Evolutionary conservation across 192 early-diverging fungal species (phyloP), one percentile per base, ranked within the genome.

Genomic region (Coemansia sp.): DNA sequence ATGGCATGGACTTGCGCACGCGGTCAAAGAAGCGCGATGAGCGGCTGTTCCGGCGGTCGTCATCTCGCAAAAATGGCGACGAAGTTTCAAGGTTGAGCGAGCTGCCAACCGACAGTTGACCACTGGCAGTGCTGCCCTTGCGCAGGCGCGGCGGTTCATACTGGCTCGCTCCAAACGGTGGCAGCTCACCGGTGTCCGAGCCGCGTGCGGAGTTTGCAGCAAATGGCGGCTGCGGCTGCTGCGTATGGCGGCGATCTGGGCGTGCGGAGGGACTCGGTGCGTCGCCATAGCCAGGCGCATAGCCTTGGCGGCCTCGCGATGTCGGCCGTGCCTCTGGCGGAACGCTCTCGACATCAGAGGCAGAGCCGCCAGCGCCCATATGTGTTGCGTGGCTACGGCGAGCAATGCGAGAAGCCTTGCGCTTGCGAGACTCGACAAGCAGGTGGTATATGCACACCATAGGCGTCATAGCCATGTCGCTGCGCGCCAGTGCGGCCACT

Each of bases 1-100:
- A 80, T n/a, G 77, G 77, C 68, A 80, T 70, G 19, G 77, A 80
- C 43, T 80, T 80, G 62, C 77, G 77, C 21, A 80, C 62, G 10
- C 68, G 67, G 35, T 64, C 72, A 24, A 80, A 68, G 39, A 80
- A 71, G 27, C 77, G 67, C 12, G 77, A 80, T 19, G 77, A 73
- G 21, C 77, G 67, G 57, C 76, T 79, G 35, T 60, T 43, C 11
- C 76, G 64, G 59, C 60, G 68, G 35, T 79, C 76, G 56, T 79
- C 70, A 5, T 79, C 76, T 41, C 70, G 70, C 24, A 79, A 37
- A 27, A 73, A 79, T 17, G 76, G 76, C 64, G 76, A 70, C 3
- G 76, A 79, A 5, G 60, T 64, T 9, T 79, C 76, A n/a, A 79
- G 67, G 29, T 79, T 79, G 32, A 79, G 53, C 24, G 76, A 79